Conservation (phyloP, 352 stramenopile species). For the Globisporangium cederbergense region DNA sequence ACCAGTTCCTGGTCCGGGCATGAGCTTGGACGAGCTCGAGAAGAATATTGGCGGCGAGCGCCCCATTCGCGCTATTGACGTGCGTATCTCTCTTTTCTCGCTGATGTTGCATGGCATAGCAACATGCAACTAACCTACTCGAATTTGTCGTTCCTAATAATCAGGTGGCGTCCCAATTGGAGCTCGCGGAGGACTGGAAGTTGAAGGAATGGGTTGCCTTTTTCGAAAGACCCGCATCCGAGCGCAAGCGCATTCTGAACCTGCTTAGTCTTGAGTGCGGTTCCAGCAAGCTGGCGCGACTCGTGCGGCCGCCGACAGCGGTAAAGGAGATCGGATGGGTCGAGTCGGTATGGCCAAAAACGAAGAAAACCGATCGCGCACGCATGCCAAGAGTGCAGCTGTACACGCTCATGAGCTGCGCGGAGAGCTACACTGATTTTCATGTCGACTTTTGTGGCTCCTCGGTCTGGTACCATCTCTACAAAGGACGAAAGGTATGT, state of each 20-base stretch:
- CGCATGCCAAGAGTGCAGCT: slow-evolving; percentile 25
- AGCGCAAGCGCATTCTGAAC: slow-evolving; percentile 29
- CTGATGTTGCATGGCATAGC: background rate
- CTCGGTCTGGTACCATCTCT: slow-evolving; percentile 46
- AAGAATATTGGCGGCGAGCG: slow-evolving; percentile 26
- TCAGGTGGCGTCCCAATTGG: slow-evolving; percentile 29
- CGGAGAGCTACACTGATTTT: slow-evolving; percentile 41
- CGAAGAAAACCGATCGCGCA: slow-evolving; percentile 16
- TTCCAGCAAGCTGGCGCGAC: slow-evolving; percentile 26
- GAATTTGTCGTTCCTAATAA: background rate
- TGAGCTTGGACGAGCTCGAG: slow-evolving; percentile 24
- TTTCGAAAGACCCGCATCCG: slow-evolving; percentile 17
- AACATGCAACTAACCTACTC: background rate
- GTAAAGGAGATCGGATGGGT: slow-evolving; percentile 43
- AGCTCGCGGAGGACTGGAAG: slow-evolving; percentile 32
- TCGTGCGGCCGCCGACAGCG: slow-evolving; percentile 28
- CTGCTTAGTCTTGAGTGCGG: slow-evolving; percentile 39
- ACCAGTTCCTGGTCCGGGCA: slow-evolving; percentile 7
- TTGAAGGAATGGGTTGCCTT: slow-evolving; percentile 33
- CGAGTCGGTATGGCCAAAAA: slow-evolving; percentile 29
- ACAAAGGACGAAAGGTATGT: slow-evolving; percentile 33
- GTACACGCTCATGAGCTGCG: slow-evolving; percentile 43
- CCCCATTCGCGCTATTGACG: slow-evolving; percentile 31
- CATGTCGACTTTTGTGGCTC: slow-evolving; percentile 45
- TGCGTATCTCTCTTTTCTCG: slow-evolving; percentile 10